Evolutionary conservation across 495 filamentous ascomycete genomes (phyloP), one percentile per base, ranked within the genome.

Genomic region (Sporormia fimetaria): DNA sequence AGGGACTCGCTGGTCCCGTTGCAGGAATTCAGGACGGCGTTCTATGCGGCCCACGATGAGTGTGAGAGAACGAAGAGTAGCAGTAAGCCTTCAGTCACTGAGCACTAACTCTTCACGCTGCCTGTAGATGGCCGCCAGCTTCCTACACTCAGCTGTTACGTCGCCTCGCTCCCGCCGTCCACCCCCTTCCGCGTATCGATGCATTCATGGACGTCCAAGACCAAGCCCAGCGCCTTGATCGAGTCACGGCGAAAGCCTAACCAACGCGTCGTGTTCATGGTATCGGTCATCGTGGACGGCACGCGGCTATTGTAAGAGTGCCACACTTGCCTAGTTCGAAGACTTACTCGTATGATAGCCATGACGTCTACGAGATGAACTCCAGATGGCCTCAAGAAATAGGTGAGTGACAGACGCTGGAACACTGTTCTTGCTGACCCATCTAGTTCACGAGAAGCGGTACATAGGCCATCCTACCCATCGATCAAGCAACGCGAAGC

Each of bases 1-100:
- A 62, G 66, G 29, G 60, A 61, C 21, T 69, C 63, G 37, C 73
- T 71, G 45, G 68, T 81, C 12, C 85, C 85, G 6, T 59, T 88
- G 29, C 83, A 87, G 56, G 86, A 94, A 57, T 94, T 90, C 72
- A 81, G 78, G 55, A 86, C 83, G 11, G 70, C 75, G 49, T 94
- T 84, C 60, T 81, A 78, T 60, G 80, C 81, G 12, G 71, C 78
- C 25, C 74, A 74, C 25, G 82, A 87, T 55, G 56, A 67, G 38
- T 70, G 76, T 73, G 57, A 54, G 68, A 33, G 2, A 30, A 3
- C 17, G 12, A 38, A 42, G 23, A 16, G 20, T 15, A 29, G 16
- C 10, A 18, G 3, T 18, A 37, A 11, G 25, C 25, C n/a, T 10
- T 26, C 27, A 11, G 23, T 4, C 23, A 18, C 37, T 23, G 21